Evolutionary conservation across 441 rosid species (phyloP).

Genomic region (Pelargonium myrrhifolium): DNA sequence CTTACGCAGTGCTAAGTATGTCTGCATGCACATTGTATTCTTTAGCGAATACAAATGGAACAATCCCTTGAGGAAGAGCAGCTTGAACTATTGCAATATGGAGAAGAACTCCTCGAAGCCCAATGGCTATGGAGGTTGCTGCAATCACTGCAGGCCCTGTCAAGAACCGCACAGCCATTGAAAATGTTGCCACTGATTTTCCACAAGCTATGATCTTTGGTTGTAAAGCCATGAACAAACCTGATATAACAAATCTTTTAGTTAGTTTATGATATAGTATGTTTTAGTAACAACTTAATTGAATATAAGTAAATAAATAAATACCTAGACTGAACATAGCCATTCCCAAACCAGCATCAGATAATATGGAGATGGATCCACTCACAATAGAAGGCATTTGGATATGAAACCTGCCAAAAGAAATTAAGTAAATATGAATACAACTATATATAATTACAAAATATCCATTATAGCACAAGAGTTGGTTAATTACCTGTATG

Average conservation of each 20-base stretch:
- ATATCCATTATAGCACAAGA: too few relatives aligned
- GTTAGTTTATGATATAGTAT: too few relatives aligned
- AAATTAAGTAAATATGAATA: too few relatives aligned
- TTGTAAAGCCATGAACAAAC: constrained; percentile 84
- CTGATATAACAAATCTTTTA: too few relatives aligned
- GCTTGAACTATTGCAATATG: constrained; percentile 92
- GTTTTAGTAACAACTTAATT: too few relatives aligned
- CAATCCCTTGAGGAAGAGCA: constrained; percentile 91
- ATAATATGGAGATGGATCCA: constrained; percentile 71
- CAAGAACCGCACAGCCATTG: constrained; percentile 86
- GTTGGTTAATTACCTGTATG: constrained; percentile 57
- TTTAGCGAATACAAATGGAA: constrained; percentile 78
- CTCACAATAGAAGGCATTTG: constrained; percentile 65
- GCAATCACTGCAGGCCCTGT: constrained; percentile 92
- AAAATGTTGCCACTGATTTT: constrained; percentile 71
- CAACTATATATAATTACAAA: too few relatives aligned
- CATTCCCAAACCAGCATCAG: constrained; percentile 87
- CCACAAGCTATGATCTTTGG: constrained; percentile 85
- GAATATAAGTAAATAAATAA: too few relatives aligned
- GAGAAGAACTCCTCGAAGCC: constrained; percentile 68
- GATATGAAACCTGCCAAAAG: constrained; percentile 80
- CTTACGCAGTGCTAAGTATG: constrained; percentile 88
- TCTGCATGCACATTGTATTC: constrained; percentile 87
- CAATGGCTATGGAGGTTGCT: constrained; percentile 78
- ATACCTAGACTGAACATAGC: constrained; percentile 94